phyloP scores from a whole-genome alignment of 352 stramenopile genomes.

The Globisporangium camurandrum region DNA sequence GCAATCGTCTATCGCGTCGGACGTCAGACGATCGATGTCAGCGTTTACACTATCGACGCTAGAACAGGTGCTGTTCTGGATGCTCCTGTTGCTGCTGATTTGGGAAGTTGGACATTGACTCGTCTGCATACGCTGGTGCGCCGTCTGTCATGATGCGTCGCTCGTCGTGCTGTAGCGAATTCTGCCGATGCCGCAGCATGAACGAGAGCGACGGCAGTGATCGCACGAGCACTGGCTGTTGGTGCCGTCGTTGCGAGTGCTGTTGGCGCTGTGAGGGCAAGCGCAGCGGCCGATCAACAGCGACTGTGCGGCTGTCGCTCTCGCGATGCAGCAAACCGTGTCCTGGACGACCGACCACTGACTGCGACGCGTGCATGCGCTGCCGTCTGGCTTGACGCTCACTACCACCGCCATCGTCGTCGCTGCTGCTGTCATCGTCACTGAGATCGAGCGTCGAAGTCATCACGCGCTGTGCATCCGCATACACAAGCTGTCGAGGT shows the following conservation, averaged over 20 bases:
- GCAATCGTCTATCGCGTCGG: no score
- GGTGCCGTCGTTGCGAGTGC: no score
- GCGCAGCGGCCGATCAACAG: no score
- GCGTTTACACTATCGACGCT: no score
- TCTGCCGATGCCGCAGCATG: constrained; percentile 34
- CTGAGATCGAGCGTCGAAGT: constrained; percentile 6
- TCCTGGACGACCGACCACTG: no score
- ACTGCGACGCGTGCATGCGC: not conserved
- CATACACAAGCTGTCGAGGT: not conserved
- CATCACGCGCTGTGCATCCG: constrained; percentile 3
- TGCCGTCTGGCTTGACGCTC: not conserved
- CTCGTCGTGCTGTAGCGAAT: constrained; percentile 6
- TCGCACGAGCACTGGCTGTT: constrained; percentile 5
- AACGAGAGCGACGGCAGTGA: constrained; percentile 28
- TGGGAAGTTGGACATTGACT: not conserved
- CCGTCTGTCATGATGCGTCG: not conserved
- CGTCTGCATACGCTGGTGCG: not conserved
- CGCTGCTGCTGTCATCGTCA: constrained; percentile 3
- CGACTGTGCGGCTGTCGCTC: no score
- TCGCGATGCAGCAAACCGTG: no score
- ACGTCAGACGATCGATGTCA: no score
- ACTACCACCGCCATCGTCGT: no score
- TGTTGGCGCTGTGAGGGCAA: no score
- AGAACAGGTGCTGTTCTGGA: not conserved
- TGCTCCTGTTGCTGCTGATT: constrained; percentile 1